Evolutionary conservation across 1,139 yeast genomes (phyloP), one percentile per base, ranked within the genome.

Genomic region (Geotrichum siamense): DNA sequence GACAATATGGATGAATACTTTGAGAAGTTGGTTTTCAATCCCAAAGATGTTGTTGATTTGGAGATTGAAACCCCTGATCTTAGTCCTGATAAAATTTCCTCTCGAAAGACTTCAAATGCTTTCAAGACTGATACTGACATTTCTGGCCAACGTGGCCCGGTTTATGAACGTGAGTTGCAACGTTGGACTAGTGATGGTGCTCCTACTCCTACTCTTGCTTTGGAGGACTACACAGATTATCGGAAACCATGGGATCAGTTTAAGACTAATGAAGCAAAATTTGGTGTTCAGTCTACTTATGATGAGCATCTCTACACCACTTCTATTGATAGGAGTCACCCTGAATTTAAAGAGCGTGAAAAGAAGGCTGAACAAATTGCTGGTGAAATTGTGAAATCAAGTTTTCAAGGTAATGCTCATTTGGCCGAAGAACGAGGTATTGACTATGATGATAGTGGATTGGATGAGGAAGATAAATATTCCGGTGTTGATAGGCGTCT

Each of bases 401-500:
- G 75, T 5, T 58, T 69, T 45, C 73, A 81, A 19, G 80, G 80
- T 29, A 87, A 85, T 59, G 69, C 77, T 30, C 97, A 91, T 62
- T 54, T 89, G 29, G 86, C 94, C 50, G 98, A 91, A 61, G 98
- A 91, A 63, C 78, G 98, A 61, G 96, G 96, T 17, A 49, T 77
- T 12, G 61, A 61, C 17, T 75, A 82, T 32, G 95, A 85, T 59
- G 95, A 85, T 59, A 75, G 83, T 50, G 96, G 94, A 2, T 54
- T 84, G 55, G 97, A 91, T 62, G 98, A 91, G 65, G 99, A 93
- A 62, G 96, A 87, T 63, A 84, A 84, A 64, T 91, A 89, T 60
- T 86, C 96, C 2, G 97, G 97, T 38, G 98, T 91, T 43, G 76
- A 71, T 48, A 66, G 76, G 52, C 41, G 49, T 4, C 9, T 38